Conservation (phyloP, 371 early-diverging fungal species). For the Synchytrium microbalum region DNA sequence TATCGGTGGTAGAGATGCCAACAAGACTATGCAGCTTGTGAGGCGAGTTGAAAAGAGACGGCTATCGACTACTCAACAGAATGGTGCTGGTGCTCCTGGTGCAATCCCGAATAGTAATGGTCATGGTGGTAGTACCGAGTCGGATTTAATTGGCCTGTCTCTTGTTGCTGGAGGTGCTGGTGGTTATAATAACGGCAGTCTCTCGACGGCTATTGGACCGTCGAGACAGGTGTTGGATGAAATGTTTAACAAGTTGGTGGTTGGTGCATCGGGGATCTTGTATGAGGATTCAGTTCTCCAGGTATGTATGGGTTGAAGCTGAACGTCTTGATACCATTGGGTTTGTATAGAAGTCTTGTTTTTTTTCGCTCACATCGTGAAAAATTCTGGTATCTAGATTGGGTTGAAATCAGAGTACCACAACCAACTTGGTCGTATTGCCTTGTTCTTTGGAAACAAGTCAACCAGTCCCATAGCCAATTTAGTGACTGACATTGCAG, state of each 20-base stretch:
- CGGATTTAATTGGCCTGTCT: not conserved
- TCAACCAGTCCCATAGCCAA: slow-evolving; percentile 44
- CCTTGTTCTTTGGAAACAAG: slow-evolving; percentile 84
- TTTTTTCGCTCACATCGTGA: no score
- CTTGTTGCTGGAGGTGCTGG: not conserved
- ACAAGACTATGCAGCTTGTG: slow-evolving; percentile 18
- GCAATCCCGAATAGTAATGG: no score
- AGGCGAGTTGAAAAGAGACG: not conserved
- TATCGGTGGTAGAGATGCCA: slow-evolving; percentile 84
- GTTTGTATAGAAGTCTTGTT: not conserved
- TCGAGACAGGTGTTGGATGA: slow-evolving; percentile 8
- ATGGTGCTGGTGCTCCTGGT: not conserved
- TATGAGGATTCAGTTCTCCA: slow-evolving; percentile 81
- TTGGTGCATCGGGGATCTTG: slow-evolving; percentile 24
- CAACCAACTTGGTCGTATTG: slow-evolving; percentile 73
- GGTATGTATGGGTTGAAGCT: not conserved
- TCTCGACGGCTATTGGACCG: not conserved
- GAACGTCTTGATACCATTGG: not conserved
- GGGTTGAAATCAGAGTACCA: slow-evolving; percentile 86
- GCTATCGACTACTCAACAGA: no score
- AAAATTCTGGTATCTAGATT: no score
- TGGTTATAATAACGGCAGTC: not conserved
- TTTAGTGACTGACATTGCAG: slow-evolving; percentile 25
- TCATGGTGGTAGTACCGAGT: no score
- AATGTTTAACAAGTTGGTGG: slow-evolving; percentile 8